Conservation (phyloP, 352 stramenopile genomes). For the Lagenidium sp. region DNA sequence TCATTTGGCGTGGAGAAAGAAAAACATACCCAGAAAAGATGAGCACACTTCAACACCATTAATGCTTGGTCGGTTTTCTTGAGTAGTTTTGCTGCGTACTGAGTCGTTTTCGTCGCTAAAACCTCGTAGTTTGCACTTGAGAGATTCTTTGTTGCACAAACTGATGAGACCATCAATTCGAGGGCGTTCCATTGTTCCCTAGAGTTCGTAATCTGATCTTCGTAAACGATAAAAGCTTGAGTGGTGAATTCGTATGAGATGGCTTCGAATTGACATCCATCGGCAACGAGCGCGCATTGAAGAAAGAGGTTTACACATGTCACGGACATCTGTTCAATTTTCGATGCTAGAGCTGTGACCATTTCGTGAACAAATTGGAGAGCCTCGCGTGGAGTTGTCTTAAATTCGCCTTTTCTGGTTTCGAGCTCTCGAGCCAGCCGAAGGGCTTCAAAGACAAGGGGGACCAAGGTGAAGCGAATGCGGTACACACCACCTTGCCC, state of each 20-base stretch:
- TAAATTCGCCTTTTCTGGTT: slow-evolving; percentile 6
- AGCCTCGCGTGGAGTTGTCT: slow-evolving; percentile 86
- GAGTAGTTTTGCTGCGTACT: slow-evolving; percentile 94
- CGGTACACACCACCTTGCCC: slow-evolving; percentile 81
- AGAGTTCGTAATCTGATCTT: slow-evolving; percentile 93
- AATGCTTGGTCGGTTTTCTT: slow-evolving; percentile 95
- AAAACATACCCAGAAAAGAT: slow-evolving; percentile 91
- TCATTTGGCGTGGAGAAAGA: not conserved
- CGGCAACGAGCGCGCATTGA: slow-evolving; percentile 87
- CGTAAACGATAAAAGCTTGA: slow-evolving; percentile 94
- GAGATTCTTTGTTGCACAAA: slow-evolving; percentile 77
- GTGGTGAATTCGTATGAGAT: slow-evolving; percentile 97
- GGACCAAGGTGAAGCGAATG: slow-evolving; percentile 88
- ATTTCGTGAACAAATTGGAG: slow-evolving; percentile 98
- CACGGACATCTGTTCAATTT: slow-evolving; percentile 61
- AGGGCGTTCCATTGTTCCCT: slow-evolving; percentile 87
- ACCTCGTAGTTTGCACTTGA: slow-evolving; percentile 90
- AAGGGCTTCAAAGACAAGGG: slow-evolving; percentile 90
- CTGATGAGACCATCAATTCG: slow-evolving; percentile 82
- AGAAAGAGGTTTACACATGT: slow-evolving; percentile 92
- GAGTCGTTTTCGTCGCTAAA: slow-evolving; percentile 94
- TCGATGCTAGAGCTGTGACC: slow-evolving; percentile 87
- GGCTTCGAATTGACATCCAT: slow-evolving; percentile 75
- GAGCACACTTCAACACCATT: slow-evolving; percentile 92
- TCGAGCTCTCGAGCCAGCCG: slow-evolving; percentile 56